phyloP scores from a whole-genome alignment of 331 rosid genomes.

The Telfairia occidentalis region DNA sequence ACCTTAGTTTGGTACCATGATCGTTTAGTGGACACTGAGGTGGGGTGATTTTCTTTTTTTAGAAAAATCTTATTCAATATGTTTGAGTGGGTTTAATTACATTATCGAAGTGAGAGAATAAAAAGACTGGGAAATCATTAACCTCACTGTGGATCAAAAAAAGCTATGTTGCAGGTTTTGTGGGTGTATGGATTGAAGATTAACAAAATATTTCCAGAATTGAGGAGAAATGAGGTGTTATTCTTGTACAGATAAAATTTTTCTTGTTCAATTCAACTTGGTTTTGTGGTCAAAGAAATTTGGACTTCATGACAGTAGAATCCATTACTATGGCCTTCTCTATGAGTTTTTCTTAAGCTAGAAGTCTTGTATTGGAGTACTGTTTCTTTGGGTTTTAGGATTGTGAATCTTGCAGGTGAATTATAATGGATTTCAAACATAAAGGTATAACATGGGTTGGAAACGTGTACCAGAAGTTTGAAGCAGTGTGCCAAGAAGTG shows the following conservation, averaged over 20 bases:
- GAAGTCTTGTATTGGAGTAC: background rate
- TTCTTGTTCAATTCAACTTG: background rate
- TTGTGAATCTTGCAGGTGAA: conserved; percentile 1
- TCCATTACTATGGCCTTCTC: background rate
- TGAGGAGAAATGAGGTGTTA: background rate
- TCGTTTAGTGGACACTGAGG: background rate
- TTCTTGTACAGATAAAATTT: background rate
- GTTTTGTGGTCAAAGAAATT: background rate
- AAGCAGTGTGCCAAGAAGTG: conserved; percentile 73
- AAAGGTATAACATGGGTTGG: conserved; percentile 54
- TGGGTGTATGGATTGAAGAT: background rate
- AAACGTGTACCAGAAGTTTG: conserved; percentile 64
- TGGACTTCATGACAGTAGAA: background rate
- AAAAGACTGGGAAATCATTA: background rate
- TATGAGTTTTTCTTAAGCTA: background rate
- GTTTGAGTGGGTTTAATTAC: background rate
- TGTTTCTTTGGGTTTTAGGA: background rate
- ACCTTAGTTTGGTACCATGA: background rate
- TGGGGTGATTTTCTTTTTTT: background rate
- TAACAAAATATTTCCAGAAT: background rate
- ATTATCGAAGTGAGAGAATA: background rate
- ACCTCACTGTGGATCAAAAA: background rate
- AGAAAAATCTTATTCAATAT: background rate
- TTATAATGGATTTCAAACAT: conserved; percentile 46
- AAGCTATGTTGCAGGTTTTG: background rate